phyloP scores from a whole-genome alignment of 441 rosid species.

The Mallotus japonicus region DNA sequence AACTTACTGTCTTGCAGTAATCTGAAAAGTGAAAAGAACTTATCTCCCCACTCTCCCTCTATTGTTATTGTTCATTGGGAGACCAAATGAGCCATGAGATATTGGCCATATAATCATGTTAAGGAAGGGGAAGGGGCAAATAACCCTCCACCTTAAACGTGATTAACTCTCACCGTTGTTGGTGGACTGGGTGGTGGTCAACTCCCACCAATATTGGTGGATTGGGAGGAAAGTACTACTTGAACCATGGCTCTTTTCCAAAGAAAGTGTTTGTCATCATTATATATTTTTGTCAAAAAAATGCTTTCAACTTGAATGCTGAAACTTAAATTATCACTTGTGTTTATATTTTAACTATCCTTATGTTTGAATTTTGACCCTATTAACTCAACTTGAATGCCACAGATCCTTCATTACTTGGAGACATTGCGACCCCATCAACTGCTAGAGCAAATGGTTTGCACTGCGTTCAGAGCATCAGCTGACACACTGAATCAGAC shows the following conservation, averaged over 20 bases:
- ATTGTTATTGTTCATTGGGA: too few relatives aligned
- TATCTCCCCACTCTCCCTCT: too few relatives aligned
- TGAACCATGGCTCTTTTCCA: neutral
- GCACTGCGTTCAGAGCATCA: constrained; percentile 93
- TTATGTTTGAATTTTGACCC: constrained; percentile 20
- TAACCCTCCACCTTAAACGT: too few relatives aligned
- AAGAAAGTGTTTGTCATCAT: neutral
- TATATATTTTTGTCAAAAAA: neutral
- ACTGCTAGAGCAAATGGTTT: constrained; percentile 95
- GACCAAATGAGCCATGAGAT: too few relatives aligned
- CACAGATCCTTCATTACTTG: constrained; percentile 84
- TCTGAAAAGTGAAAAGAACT: too few relatives aligned
- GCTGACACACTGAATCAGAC: constrained; percentile 88
- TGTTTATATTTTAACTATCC: neutral
- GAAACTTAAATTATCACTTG: too few relatives aligned
- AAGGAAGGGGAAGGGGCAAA: neutral
- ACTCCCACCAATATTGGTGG: neutral
- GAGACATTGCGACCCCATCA: constrained; percentile 91
- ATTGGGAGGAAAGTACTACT: neutral
- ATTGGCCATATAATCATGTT: too few relatives aligned
- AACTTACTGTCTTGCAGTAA: too few relatives aligned
- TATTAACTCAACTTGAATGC: constrained; percentile 25
- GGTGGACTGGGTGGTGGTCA: neutral
- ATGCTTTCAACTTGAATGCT: neutral
- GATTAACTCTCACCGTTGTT: too few relatives aligned